Evolutionary conservation across 2,329 filamentous ascomycete genomes (phyloP), one percentile per base, ranked within the genome.

Genomic region (Didymella lethalis): DNA sequence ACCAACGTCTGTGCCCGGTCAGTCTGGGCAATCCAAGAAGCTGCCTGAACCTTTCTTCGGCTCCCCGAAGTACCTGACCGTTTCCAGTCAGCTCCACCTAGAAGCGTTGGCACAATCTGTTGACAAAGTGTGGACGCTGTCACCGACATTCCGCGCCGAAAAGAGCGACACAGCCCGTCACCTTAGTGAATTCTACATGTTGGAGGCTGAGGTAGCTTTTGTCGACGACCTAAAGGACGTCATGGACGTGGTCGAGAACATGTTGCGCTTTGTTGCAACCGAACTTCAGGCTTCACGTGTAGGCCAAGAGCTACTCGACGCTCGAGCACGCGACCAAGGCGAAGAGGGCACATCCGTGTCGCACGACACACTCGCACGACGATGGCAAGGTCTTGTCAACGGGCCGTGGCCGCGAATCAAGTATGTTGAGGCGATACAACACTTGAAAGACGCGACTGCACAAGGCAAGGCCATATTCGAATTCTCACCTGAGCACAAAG

Each of bases 161-260:
- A 76, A 75, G 62, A 97, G 93, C 77, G 93, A 98, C 72, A 98
- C 95, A 0, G 89, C 93, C 6, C 88, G 95, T 28, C 95, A 99
- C 78, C 82, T 99, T 61, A 97, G 92, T 80, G 95, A 99, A 74
- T 98, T 99, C 72, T 98, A 98, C 79, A 98, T 99, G 95, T 85
- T 99, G 2, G 95, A 99, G 78, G 93, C 89, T 16, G 95, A 99
- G 77, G 82, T 93, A 74, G 89, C 88, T 70, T 97, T 97, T 75
- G 85, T 89, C 41, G 83, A 90, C 46, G 81, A 87, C 63, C 82
- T 97, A 64, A 80, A 84, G 29, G 81, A 85, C 26, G 83, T 99
- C 67, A 95, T 96, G 85, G 82, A 88, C 56, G 77, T 94, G n/a
- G 85, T 92, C 2, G 92, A 98, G 76, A 82, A 88, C 54, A 88